Conservation (phyloP, 1,284 basidiomycete species). For the Meira miltonrushii region DNA sequence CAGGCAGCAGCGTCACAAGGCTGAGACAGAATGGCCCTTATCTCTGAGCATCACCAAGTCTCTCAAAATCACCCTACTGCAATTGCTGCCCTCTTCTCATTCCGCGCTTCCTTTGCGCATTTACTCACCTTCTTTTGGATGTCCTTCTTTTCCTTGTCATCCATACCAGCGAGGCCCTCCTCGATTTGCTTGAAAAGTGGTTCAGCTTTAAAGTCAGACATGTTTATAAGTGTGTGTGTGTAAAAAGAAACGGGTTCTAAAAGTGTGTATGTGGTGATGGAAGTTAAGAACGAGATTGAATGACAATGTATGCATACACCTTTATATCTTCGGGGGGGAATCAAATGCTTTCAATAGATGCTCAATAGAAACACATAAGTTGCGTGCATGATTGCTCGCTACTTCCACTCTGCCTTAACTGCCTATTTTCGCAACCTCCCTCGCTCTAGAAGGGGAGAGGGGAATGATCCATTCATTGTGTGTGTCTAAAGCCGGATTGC, state of each 20-base stretch:
- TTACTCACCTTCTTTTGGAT: slow-evolving; percentile 77
- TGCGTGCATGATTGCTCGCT: neutral
- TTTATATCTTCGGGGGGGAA: neutral
- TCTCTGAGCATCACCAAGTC: too few species aligned
- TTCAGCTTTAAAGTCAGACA: slow-evolving; percentile 49
- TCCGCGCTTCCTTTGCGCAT: neutral
- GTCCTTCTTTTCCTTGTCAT: slow-evolving; percentile 68
- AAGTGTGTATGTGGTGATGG: neutral
- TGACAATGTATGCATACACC: neutral
- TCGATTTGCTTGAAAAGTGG: slow-evolving; percentile 58
- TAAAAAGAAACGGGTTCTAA: neutral
- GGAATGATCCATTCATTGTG: too few species aligned
- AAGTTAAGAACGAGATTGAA: neutral
- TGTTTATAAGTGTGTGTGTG: slow-evolving; percentile 16
- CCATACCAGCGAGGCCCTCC: slow-evolving; percentile 63
- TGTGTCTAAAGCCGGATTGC: too few species aligned
- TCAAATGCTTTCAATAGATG: neutral
- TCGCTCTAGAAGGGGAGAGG: neutral
- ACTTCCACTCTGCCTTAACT: neutral
- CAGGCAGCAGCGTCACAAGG: neutral
- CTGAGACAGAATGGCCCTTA: too few species aligned
- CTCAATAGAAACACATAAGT: neutral
- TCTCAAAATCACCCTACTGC: neutral
- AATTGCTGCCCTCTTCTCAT: slow-evolving; percentile 6
- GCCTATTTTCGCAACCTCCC: neutral